Percentiles rank a stretch among this genome's conserved stretches.
These are phyloP conservation scores for Musa itinerans DNA, from an alignment of 176 grass and related monocot genomes.

Conservation along the genomic window DNA sequence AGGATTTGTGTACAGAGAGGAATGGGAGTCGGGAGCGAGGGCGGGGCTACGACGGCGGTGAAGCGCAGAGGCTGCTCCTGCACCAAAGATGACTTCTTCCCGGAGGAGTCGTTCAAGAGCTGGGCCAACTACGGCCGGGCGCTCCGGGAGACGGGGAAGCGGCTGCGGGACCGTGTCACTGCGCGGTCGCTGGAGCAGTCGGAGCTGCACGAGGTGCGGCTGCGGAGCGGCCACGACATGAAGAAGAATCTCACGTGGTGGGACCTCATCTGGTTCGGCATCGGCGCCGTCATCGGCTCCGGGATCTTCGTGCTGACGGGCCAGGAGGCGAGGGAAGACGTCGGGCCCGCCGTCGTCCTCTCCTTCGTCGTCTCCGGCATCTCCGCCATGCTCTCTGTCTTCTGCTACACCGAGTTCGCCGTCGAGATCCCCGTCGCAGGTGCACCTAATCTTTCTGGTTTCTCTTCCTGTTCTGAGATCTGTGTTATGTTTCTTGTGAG, in stretches of 20 bases:
- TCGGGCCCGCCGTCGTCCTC: slow-evolving; percentile 73
- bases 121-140: slow-evolving; percentile 53
- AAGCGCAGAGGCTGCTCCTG: slow-evolving; percentile 28
- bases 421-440: slow-evolving; percentile 89
- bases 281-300: slow-evolving; percentile 66
- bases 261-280: slow-evolving; percentile 74
- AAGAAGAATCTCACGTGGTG: slow-evolving; percentile 55
- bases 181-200: slow-evolving; percentile 35
- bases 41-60: slow-evolving; percentile 5
- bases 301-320: slow-evolving; percentile 85
- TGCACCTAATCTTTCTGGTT: slow-evolving; percentile 11
- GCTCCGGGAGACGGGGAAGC: slow-evolving; percentile 39
- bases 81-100: slow-evolving; percentile 49
- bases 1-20: not conserved
- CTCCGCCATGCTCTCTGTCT: slow-evolving; percentile 91
- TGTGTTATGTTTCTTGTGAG: no score
- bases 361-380: slow-evolving; percentile 78
- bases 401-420: slow-evolving; percentile 98
- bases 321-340: slow-evolving; percentile 42
- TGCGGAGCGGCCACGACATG: slow-evolving; percentile 60
- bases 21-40: not conserved
- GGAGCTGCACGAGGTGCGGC: slow-evolving; percentile 59
- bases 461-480: no score
- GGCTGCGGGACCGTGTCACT: slow-evolving; percentile 40
- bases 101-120: slow-evolving; percentile 62